Evolutionary conservation across 1,284 basidiomycete species (phyloP), one percentile per base, ranked within the genome.

Genomic region (Cystobasidiaceae sp.): DNA sequence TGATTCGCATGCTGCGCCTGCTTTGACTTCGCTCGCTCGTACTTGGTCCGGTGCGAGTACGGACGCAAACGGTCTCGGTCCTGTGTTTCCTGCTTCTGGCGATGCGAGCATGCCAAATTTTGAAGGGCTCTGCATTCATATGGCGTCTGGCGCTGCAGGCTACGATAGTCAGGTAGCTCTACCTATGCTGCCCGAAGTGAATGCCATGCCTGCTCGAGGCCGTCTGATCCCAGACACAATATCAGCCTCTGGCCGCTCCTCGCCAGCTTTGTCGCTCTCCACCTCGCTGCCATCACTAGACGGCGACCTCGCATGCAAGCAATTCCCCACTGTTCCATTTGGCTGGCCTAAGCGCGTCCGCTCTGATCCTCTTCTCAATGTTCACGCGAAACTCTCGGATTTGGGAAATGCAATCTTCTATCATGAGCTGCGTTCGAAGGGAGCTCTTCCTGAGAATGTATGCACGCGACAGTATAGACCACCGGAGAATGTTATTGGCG

Each of bases 321-420:
- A n/a, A n/a, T n/a, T n/a, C n/a, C n/a, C n/a, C n/a, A n/a, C n/a
- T n/a, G n/a, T n/a, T n/a, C n/a, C n/a, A n/a, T n/a, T n/a, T n/a
- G 54, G 30, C 2, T 56, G 39, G 1, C 54, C 54, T 43, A 33
- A 28, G 19, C 32, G 39, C 19, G 27, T 56, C 39, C 41, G 32
- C 13, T 43, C 39, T 19, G 54, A 56, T 56, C 54, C 39, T 17
- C 39, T 56, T 3, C 41, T 56, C 25, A 56, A 56, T 21, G 39
- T 56, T 3, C 54, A 55, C 49, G 52, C 56, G 30, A 64, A 64
- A 27, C 61, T 64, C 27, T 39, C 61, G n/a, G 61, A 64, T 33
- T 33, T 64, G 17, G 61, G 61, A 21, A 64, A 64, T 48, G 61
- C 61, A 8, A 56, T 64, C 27, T 64, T 54, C 44, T 64, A 55